These are phyloP conservation scores for Gypsophila paniculata DNA, from an alignment of 179 eudicot genomes.

Conservation along the genomic window DNA sequence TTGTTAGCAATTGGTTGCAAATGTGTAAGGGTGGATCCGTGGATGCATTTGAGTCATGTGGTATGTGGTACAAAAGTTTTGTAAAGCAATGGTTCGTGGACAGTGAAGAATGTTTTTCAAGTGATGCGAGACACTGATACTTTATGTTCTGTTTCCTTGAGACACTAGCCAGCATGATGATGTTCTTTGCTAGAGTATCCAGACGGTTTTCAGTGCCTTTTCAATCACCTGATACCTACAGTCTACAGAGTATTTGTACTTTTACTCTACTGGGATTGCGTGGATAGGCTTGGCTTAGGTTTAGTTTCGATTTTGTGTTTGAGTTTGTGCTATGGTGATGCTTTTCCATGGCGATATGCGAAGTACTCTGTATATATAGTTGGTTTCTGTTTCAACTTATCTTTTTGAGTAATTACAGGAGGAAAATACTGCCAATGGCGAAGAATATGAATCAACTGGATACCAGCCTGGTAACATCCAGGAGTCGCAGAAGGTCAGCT, in stretches of 20 bases:
- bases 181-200: neutral
- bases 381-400: neutral
- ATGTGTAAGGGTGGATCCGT: neutral
- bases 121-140: neutral
- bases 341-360: neutral
- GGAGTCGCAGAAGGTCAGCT: slow-evolving; percentile 47
- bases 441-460: slow-evolving; percentile 42
- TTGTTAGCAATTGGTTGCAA: no score
- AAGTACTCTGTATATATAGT: neutral
- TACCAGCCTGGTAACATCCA: slow-evolving; percentile 39
- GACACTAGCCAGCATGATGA: neutral
- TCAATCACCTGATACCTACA: neutral
- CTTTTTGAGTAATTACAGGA: slow-evolving; percentile 32
- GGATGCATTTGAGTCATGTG: neutral
- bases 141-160: neutral
- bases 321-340: slow-evolving; percentile 7
- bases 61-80: neutral
- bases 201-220: neutral
- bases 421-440: slow-evolving; percentile 33
- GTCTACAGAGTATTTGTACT: neutral
- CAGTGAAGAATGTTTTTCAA: no score
- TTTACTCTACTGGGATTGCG: neutral
- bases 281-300: neutral
- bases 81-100: neutral
- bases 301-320: neutral